Evolutionary conservation across 2,329 filamentous ascomycete species (phyloP).

Genomic region (Aureobasidium pullulans): DNA sequence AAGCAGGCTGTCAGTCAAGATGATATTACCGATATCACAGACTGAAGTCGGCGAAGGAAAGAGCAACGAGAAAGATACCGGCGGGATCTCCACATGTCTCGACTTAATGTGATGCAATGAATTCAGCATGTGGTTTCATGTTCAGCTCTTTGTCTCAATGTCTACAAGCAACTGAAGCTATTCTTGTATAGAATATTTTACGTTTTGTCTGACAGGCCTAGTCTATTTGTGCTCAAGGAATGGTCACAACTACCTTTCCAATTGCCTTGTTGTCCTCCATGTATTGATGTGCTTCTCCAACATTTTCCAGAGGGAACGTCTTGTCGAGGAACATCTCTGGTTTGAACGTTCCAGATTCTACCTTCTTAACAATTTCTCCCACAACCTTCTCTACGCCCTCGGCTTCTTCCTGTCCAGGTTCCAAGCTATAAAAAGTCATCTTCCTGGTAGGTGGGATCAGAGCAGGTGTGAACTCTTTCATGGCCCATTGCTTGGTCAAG

Average conservation of each 20-base stretch:
- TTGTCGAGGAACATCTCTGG: slow-evolving; percentile 6
- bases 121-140: too few species aligned
- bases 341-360: slow-evolving; percentile 6
- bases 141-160: too few species aligned
- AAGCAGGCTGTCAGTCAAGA: too few species aligned
- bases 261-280: slow-evolving; percentile 11
- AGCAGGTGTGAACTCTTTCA: slow-evolving; percentile 6
- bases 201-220: too few species aligned
- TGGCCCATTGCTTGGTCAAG: slow-evolving; percentile 6
- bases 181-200: too few species aligned
- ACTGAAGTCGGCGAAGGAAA: too few species aligned
- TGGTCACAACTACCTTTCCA: slow-evolving; percentile 5
- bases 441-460: slow-evolving; percentile 10
- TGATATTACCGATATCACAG: too few species aligned
- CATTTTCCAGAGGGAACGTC: background rate
- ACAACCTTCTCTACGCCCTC: slow-evolving; percentile 8
- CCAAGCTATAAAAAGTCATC: slow-evolving; percentile 11
- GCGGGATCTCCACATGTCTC: too few species aligned
- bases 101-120: too few species aligned
- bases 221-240: background rate
- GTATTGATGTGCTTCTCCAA: slow-evolving; percentile 3
- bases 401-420: slow-evolving; percentile 1
- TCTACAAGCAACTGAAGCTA: too few species aligned
- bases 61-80: too few species aligned
- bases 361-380: background rate